Percentiles rank a stretch among this genome's conserved stretches.
phyloP scores from a whole-genome alignment of 2,329 filamentous ascomycete genomes.

The Exserohilum rostratum region DNA sequence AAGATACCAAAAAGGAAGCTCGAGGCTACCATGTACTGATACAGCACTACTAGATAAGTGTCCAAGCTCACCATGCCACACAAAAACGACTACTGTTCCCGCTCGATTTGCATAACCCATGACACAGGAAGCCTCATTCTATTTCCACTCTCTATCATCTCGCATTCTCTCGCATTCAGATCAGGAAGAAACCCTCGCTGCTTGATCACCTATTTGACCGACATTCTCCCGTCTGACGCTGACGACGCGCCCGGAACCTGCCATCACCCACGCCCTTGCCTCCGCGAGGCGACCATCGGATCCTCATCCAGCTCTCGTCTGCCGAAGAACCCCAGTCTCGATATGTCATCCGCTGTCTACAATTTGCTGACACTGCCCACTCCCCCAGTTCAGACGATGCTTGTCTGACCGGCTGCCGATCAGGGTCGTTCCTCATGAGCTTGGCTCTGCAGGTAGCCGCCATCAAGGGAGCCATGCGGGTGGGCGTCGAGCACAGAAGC shows the following conservation, averaged over 20 bases:
- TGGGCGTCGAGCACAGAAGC: no score
- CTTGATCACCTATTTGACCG: neutral
- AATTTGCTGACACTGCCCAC: neutral
- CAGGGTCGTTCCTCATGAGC: constrained; percentile 3
- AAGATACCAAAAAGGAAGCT: no score
- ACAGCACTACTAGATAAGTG: no score
- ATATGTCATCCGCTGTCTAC: neutral
- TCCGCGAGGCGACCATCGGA: neutral
- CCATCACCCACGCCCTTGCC: neutral
- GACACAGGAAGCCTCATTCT: no score
- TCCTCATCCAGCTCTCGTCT: neutral
- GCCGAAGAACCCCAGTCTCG: neutral
- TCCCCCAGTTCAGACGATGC: neutral
- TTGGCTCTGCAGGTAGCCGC: constrained; percentile 6
- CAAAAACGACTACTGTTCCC: no score
- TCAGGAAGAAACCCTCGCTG: neutral
- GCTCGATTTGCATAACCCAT: no score
- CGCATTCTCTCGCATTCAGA: no score
- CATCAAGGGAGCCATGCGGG: neutral
- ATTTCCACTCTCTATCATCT: no score
- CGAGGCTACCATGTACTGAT: no score
- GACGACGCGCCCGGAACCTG: neutral
- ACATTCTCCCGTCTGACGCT: constrained; percentile 5
- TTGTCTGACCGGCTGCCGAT: constrained; percentile 1
- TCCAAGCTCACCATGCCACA: no score